These are phyloP conservation scores for Cryptococcus jaspeensis DNA, from an alignment of 1,284 basidiomycete species.

Conservation along the genomic window DNA sequence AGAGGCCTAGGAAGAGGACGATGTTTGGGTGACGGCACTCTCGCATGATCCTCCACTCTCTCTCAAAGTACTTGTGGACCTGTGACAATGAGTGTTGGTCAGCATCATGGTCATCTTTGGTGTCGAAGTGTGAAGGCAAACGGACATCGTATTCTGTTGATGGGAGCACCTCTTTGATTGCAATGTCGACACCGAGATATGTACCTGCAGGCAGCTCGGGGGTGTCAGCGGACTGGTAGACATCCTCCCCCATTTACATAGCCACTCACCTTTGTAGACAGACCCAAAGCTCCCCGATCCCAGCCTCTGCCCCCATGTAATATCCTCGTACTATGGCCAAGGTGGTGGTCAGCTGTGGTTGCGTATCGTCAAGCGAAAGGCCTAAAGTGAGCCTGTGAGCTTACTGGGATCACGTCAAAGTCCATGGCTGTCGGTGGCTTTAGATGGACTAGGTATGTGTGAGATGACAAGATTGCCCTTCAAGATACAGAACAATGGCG, in stretches of 20 bases:
- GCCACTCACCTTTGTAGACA: slow-evolving; percentile 73
- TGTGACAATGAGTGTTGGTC: slow-evolving; percentile 11
- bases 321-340: slow-evolving; percentile 70
- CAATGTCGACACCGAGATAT: slow-evolving; percentile 92
- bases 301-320: slow-evolving; percentile 75
- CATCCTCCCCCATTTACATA: background rate
- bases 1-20: slow-evolving; percentile 90
- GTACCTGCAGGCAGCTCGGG: slow-evolving; percentile 61
- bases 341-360: slow-evolving; percentile 1
- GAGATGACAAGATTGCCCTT: too few relatives aligned
- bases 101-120: background rate
- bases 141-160: slow-evolving; percentile 78
- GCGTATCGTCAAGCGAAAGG: background rate
- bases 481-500: too few relatives aligned
- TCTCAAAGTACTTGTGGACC: slow-evolving; percentile 92
- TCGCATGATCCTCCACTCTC: slow-evolving; percentile 94
- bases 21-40: slow-evolving; percentile 89
- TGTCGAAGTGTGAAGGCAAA: background rate
- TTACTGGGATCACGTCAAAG: slow-evolving; percentile 78
- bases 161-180: slow-evolving; percentile 91
- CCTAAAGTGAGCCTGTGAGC: slow-evolving; percentile 35
- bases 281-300: slow-evolving; percentile 90
- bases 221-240: background rate
- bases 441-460: too few relatives aligned
- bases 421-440: slow-evolving; percentile 52